Base-by-base conservation (phyloP, 768 basidiomycete genomes). In the Tulasnella sp. region DNA sequence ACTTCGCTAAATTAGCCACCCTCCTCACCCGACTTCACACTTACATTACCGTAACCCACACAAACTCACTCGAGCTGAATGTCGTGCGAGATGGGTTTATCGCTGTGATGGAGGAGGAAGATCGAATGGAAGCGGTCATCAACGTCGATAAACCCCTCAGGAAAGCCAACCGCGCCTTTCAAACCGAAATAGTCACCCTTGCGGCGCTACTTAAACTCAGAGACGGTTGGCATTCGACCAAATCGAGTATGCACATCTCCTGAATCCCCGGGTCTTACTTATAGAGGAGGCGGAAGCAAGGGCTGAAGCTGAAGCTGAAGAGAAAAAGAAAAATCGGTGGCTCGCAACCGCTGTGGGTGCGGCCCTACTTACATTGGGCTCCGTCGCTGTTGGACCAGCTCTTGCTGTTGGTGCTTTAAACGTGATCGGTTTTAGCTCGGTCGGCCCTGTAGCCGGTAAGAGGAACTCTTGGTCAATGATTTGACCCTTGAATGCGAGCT, bases 401-500 rank as follows among this genome's bases (percentile, higher is more conserved):
- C 46, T 75, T 9, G 24, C 37, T 12, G 74, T 75, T 20, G 74
- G 74, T 24, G 74, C 8, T 11, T 41, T 75, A 28, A 75, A 75
- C 37, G 34, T 75, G 37, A 12, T 75, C 20, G 74, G 74, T 0
- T 75, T 75, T n/a, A 75, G 74, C 37, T 7, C 74, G 22, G 37
- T 28, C 18, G 28, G 74, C 8, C 74, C 74, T 75, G 74, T 75
- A 24, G 74, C 74, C 7, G 74, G 74, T 75, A 41, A 37, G 37
- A 42, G 74, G 1, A 9, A 42, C 9, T 42, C 72, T 22, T 34
- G 54, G n/a, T 24, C 54, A 41, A 34, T 7, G n/a, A 40, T 12
- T 41, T 6, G 11, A 11, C 24, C 34, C 73, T n/a, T 41, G 28
- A 74, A 41, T 40, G 31, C 37, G 3, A 40, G 37, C 40, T 77